Evolutionary conservation across 108 stramenopile genomes (phyloP).

Genomic region (Aureococcus anophagefferens): DNA sequence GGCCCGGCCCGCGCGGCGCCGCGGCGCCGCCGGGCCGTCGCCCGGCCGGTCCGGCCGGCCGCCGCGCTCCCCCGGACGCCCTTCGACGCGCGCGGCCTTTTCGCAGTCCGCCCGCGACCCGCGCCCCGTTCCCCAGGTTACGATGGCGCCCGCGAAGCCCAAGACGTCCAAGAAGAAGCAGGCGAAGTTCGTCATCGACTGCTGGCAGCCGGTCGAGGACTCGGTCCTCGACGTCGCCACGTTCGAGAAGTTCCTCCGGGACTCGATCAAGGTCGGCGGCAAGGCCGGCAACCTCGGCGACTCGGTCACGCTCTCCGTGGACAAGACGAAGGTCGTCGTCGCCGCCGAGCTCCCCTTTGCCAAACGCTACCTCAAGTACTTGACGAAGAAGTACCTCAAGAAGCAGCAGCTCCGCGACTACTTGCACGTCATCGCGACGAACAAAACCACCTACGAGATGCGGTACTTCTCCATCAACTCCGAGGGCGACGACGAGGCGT

Average conservation of each 20-base stretch:
- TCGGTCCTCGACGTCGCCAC: conserved; percentile 90
- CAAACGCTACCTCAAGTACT: conserved; percentile 97
- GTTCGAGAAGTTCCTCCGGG: conserved; percentile 97
- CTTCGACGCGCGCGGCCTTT: too few species aligned
- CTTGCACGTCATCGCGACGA: conserved; percentile 87
- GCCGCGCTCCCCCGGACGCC: too few species aligned
- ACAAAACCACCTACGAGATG: conserved; percentile 83
- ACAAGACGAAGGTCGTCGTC: conserved; percentile 82
- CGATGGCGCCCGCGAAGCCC: neutral
- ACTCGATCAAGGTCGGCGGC: conserved; percentile 85
- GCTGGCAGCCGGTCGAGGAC: conserved; percentile 89
- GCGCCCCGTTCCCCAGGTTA: too few species aligned
- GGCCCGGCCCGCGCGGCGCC: too few species aligned
- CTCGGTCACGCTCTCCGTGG: conserved; percentile 66
- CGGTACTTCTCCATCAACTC: conserved; percentile 65
- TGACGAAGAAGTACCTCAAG: conserved; percentile 98
- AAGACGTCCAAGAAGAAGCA: conserved; percentile 63
- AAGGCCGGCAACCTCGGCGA: conserved; percentile 64
- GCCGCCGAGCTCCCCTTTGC: conserved; percentile 76
- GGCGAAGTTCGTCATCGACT: conserved; percentile 95
- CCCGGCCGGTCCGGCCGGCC: too few species aligned
- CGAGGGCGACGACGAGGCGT: conserved; percentile 61
- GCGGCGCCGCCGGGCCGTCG: too few species aligned
- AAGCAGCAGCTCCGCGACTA: conserved; percentile 96
- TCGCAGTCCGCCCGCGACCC: too few species aligned